Percentiles rank a stretch among this genome's conserved stretches.
These are phyloP conservation scores for Coelastrella sp. DNA, from an alignment of 139 green algal genomes.

Conservation along the genomic window DNA sequence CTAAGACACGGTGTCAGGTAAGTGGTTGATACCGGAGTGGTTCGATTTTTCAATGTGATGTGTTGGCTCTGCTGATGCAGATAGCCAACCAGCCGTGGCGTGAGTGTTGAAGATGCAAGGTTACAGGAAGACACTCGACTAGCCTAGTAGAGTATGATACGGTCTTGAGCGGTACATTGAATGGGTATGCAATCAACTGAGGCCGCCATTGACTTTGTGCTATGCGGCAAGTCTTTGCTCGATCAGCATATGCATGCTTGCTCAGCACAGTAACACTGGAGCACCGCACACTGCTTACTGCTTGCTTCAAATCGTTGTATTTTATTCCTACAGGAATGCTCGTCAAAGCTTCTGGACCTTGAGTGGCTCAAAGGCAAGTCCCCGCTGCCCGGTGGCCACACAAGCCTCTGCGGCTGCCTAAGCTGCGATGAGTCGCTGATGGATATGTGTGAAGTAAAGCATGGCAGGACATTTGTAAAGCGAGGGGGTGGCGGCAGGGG, in stretches of 20 bases:
- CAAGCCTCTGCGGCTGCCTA: slow-evolving; percentile 67
- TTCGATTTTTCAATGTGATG: too few species aligned
- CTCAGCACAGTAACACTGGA: too few species aligned
- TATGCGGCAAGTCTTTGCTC: too few species aligned
- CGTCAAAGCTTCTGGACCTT: slow-evolving; percentile 45
- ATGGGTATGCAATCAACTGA: too few species aligned
- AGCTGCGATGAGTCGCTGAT: slow-evolving; percentile 79
- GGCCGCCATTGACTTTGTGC: too few species aligned
- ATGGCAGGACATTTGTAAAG: slow-evolving; percentile 67
- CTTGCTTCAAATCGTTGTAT: not conserved
- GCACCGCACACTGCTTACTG: too few species aligned
- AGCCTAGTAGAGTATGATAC: too few species aligned
- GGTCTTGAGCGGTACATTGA: too few species aligned
- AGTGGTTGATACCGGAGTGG: not conserved
- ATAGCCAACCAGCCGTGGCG: too few species aligned
- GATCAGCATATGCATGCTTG: too few species aligned
- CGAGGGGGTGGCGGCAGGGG: slow-evolving; percentile 50
- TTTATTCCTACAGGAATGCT: slow-evolving; percentile 24
- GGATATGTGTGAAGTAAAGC: slow-evolving; percentile 75
- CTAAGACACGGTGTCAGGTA: slow-evolving; percentile 70
- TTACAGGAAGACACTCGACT: not conserved
- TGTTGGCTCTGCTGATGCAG: too few species aligned
- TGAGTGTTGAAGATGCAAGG: not conserved
- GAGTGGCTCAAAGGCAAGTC: slow-evolving; percentile 46
- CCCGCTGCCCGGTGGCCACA: not conserved